A percentile compares a stretch with the other conserved stretches of the same genome.
Conservation (phyloP, 257 asterid genomes). For the Penstemon davidsonii region DNA sequence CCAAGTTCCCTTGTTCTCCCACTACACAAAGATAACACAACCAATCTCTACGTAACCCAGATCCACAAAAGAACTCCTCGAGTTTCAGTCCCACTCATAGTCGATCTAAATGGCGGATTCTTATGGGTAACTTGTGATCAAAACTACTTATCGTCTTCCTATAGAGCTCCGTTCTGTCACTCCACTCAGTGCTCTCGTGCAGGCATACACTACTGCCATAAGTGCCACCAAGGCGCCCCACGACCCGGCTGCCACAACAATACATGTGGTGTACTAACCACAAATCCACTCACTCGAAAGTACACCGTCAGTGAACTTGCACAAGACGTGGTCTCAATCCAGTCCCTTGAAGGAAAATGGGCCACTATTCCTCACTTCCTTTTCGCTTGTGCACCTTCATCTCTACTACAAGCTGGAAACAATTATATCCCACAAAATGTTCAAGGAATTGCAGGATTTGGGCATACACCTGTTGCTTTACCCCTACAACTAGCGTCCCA, state of each 20-base stretch:
- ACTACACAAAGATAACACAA: constrained; percentile 36
- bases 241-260: constrained; percentile 60
- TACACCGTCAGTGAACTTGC: constrained; percentile 41
- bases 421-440: constrained; percentile 36
- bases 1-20: constrained; percentile 38
- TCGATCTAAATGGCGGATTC: constrained; percentile 48
- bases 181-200: constrained; percentile 44
- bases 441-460: constrained; percentile 51
- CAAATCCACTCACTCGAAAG: constrained; percentile 43
- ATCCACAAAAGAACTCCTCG: constrained; percentile 45
- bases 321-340: constrained; percentile 42
- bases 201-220: constrained; percentile 43
- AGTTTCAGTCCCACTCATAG: constrained; percentile 32
- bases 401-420: constrained; percentile 37
- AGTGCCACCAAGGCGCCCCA: constrained; percentile 22
- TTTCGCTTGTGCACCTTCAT: constrained; percentile 49
- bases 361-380: constrained; percentile 34
- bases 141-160: constrained; percentile 44
- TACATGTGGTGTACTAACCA: constrained; percentile 43
- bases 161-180: constrained; percentile 50
- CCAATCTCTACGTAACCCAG: constrained; percentile 35
- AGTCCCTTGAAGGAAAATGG: constrained; percentile 19
- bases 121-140: constrained; percentile 42
- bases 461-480: constrained; percentile 38
- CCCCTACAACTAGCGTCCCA: constrained; percentile 54